These are phyloP conservation scores for Fusarium albosuccineum DNA, from an alignment of 2,329 filamentous ascomycete species.

Conservation along the genomic window DNA sequence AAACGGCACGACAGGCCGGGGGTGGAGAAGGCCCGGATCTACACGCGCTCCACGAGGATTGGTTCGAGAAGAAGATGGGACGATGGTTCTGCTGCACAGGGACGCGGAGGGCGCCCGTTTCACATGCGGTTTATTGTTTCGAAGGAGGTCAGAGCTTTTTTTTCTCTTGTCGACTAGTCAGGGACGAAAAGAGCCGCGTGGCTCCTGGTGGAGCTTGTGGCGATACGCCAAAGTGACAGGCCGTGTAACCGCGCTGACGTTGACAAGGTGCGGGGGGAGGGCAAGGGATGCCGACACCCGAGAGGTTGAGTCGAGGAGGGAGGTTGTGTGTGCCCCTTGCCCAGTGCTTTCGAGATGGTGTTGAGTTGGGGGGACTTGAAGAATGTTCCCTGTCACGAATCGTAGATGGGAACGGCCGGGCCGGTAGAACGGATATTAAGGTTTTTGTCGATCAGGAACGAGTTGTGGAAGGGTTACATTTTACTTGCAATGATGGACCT, in stretches of 20 bases:
- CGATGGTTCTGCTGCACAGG: neutral
- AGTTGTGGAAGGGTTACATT: too few species aligned
- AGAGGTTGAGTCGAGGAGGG: neutral
- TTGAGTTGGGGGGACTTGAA: too few species aligned
- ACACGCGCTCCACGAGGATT: constrained; percentile 7
- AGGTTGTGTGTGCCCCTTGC: neutral
- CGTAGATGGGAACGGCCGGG: too few species aligned
- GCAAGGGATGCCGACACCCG: neutral
- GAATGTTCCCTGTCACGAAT: too few species aligned
- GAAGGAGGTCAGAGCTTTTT: neutral
- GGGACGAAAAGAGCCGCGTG: constrained; percentile 4
- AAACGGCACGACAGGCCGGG: neutral
- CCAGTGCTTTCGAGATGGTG: too few species aligned
- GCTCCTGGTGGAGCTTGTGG: neutral
- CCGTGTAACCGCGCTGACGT: constrained; percentile 17
- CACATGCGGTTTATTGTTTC: constrained; percentile 13
- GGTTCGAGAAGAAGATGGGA: neutral
- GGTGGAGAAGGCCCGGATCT: neutral
- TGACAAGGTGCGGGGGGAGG: constrained; percentile 9
- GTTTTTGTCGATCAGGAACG: too few species aligned
- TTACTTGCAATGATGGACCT: too few species aligned
- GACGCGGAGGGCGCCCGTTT: constrained; percentile 15
- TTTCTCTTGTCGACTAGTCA: too few species aligned
- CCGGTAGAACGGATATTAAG: too few species aligned
- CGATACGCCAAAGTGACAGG: neutral